Conservation (phyloP, 768 basidiomycete species). For the Pleurotus djamor region DNA sequence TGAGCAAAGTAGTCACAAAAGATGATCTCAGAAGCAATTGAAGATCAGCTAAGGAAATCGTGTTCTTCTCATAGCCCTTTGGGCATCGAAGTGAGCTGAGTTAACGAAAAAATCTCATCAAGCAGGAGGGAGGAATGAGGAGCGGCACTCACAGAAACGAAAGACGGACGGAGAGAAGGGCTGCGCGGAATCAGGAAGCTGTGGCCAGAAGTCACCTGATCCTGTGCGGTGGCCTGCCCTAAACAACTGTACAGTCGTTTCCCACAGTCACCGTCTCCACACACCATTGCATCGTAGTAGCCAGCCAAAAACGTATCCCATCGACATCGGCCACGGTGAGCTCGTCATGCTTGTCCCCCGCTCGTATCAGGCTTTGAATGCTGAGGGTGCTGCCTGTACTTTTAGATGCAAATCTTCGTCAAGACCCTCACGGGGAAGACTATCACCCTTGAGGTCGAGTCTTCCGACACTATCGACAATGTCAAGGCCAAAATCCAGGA, state of each 20-base stretch:
- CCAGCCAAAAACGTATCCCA: neutral
- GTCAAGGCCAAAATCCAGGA: slow-evolving; percentile 77
- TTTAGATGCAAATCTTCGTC: slow-evolving; percentile 55
- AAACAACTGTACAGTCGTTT: slow-evolving; percentile 20
- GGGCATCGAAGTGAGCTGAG: slow-evolving; percentile 70
- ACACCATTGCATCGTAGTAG: neutral
- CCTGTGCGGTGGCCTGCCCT: slow-evolving; percentile 37
- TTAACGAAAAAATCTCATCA: slow-evolving; percentile 23
- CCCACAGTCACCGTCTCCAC: slow-evolving; percentile 1
- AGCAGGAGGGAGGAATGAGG: neutral
- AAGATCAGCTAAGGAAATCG: slow-evolving; percentile 38
- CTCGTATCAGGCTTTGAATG: too few relatives aligned
- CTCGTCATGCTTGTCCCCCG: neutral
- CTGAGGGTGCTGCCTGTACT: neutral
- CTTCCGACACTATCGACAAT: slow-evolving; percentile 95
- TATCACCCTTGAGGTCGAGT: slow-evolving; percentile 98
- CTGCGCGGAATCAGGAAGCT: too few relatives aligned
- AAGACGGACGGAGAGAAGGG: neutral
- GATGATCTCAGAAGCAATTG: neutral
- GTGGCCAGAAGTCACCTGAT: slow-evolving; percentile 14
- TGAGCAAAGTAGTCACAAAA: too few relatives aligned
- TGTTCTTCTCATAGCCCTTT: slow-evolving; percentile 51
- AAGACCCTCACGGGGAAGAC: slow-evolving; percentile 94
- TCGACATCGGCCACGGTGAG: slow-evolving; percentile 7
- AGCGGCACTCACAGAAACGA: neutral